Base-by-base conservation (phyloP, 208 protist genomes). In the Endotrypanum monterogeii region DNA sequence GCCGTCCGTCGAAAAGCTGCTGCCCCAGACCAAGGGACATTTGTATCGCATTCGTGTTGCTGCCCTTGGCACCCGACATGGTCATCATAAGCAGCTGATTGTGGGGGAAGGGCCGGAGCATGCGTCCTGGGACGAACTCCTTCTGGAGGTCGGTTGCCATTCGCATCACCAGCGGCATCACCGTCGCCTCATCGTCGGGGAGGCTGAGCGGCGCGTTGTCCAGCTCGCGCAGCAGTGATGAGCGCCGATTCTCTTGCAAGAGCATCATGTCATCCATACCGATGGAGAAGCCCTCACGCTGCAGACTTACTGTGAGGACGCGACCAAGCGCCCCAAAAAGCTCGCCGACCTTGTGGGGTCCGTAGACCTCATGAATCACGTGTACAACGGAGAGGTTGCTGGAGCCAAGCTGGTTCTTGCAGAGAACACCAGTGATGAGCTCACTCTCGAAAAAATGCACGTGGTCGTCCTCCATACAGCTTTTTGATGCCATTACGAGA, bases 71-170 rank as follows among this genome's bases (percentile, higher is more conserved):
- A 80, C 99, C 99, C 23, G 98, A 98, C 51, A 92, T 82, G 44
- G 98, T 99, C 99, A 99, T 99, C 55, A 99, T 78, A 5, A 98
- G 88, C 62, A 99, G 93, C 82, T 98, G 96, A 87, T 99, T 99
- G 0, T 83, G 50, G 16, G 99, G 99, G 81, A 99, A 99, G 7
- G 88, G 85, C 44, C 95, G 92, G 28, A 91, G 63, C 89, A 98
- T 94, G 50, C 92, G 88, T 18, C 84, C 88, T 1, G 94, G 94
- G 60, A 98, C 90, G 74, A 98, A 94, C 80, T 95, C 89, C 71
- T 94, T 91, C 80, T 97, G 93, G 35, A 98, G 76, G 73, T 89
- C 77, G 37, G 91, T 94, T 39, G 93, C 82, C 80, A 91, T 73
- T 12, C 85, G 69, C 88, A 93, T 96, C 54, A 98, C 89, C 55